A percentile compares a stretch with the other conserved stretches of the same genome.
These are phyloP conservation scores for Lactarius indigo DNA, from an alignment of 768 basidiomycete genomes.

Conservation along the genomic window DNA sequence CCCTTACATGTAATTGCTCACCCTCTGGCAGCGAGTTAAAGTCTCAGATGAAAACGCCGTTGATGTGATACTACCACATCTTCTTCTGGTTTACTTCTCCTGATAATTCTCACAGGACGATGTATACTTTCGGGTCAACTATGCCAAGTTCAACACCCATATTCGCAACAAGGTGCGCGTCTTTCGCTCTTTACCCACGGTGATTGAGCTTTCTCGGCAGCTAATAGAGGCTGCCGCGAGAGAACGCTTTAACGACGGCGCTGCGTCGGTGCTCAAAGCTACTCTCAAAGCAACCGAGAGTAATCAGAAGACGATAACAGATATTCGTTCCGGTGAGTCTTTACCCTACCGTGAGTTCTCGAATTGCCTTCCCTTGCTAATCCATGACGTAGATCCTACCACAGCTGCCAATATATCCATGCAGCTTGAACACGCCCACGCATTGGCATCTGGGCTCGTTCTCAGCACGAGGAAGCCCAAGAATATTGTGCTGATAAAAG, in stretches of 20 bases:
- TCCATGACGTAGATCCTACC: conserved; percentile 49
- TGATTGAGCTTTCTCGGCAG: conserved; percentile 39
- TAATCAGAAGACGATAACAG: conserved; percentile 56
- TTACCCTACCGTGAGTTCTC: background rate
- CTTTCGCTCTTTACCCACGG: background rate
- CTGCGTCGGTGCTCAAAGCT: conserved; percentile 68
- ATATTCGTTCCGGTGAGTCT: conserved; percentile 58
- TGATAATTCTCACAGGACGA: conserved; percentile 45
- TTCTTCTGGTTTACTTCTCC: background rate
- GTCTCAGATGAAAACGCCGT: conserved; percentile 55
- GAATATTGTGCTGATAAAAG: conserved; percentile 57
- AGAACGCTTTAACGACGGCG: conserved; percentile 76
- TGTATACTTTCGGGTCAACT: conserved; percentile 84
- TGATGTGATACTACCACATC: conserved; percentile 45
- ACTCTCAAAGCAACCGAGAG: conserved; percentile 66
- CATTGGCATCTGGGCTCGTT: conserved; percentile 60
- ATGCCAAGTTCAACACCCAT: conserved; percentile 80
- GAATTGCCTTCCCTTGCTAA: background rate
- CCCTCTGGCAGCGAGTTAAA: conserved; percentile 39
- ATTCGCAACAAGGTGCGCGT: conserved; percentile 76
- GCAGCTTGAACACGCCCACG: conserved; percentile 59
- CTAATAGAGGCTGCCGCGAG: conserved; percentile 71
- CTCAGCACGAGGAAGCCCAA: conserved; percentile 53
- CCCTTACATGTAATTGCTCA: background rate
- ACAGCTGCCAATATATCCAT: conserved; percentile 61